Evolutionary conservation across 2,329 filamentous ascomycete species (phyloP), one percentile per base, ranked within the genome.

Genomic region (Thermochaetoides dissita): DNA sequence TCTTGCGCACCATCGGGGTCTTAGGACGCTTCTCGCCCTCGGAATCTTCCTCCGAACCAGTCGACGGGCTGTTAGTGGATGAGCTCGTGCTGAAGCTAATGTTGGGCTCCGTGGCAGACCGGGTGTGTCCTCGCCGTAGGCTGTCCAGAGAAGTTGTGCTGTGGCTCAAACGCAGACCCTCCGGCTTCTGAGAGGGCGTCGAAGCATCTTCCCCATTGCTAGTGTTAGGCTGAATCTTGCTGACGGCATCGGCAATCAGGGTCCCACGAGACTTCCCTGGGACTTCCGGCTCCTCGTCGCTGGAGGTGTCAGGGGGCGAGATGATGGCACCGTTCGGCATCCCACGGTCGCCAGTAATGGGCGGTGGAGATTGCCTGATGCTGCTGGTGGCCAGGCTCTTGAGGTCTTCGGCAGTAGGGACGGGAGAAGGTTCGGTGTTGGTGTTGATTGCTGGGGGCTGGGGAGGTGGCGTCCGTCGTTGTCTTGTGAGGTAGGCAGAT

Each of bases 1-100:
- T 98, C 68, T 98, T 98, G 55, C 91, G 80, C 8, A 98, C 79
- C 78, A 96, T 93, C 41, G 79, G 79, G n/a, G 88, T 87, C 64
- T 91, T 93, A 53, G 66, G 69, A 49, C 58, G 61, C 46, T 72
- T 53, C 43, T 80, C 64, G 60, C 76, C 64, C 55, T 71, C 80
- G 50, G 62, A 74, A 56, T 81, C 79, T 46, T 84, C 78, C 38
- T 80, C 76, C 1, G 75, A 78, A 7, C 58, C 62, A 2, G 65
- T 65, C 30, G 67, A 47, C 2, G 73, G 75, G 42, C 64, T 68
- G 34, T 71, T 69, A 9, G 60, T 57, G 1, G 70, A 68, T 46
- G 66, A 65, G 24, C 57, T 57, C 47, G 66, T 65, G 24, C 57
- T 57, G 24, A 69, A 50, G 12, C 65, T 61, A 12, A 72, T 61